A percentile compares a stretch with the other conserved stretches of the same genome.
Evolutionary conservation across 495 filamentous ascomycete genomes (phyloP).

Genomic region (Lasiosphaeria miniovina): DNA sequence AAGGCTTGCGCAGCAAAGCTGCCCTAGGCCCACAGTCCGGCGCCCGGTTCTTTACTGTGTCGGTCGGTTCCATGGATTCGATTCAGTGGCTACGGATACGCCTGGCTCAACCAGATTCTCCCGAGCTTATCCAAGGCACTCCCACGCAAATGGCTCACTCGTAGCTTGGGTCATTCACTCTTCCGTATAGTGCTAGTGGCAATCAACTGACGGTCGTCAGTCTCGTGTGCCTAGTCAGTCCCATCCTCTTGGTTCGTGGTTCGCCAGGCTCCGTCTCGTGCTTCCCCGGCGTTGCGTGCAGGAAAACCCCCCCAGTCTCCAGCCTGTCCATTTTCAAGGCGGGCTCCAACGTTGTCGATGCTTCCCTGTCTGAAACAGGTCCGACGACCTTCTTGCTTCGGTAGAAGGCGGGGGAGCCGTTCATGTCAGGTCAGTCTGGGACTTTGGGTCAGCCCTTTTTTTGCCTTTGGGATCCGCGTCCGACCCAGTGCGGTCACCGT

Average conservation of each 20-base stretch:
- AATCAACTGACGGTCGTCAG: no score
- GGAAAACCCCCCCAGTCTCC: slow-evolving; percentile 2
- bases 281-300: slow-evolving; percentile 20
- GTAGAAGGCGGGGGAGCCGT: slow-evolving; percentile 7
- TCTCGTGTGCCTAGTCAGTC: background rate
- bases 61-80: slow-evolving; percentile 3
- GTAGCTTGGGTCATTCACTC: background rate
- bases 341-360: background rate
- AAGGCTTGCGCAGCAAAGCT: no score
- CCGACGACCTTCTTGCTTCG: background rate
- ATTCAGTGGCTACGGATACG: background rate
- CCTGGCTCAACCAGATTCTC: background rate
- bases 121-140: background rate
- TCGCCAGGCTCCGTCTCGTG: slow-evolving; percentile 12
- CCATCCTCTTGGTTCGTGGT: slow-evolving; percentile 2
- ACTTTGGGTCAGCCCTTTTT: background rate
- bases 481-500: no score
- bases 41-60: background rate
- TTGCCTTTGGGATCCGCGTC: background rate
- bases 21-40: no score
- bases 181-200: background rate
- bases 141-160: background rate
- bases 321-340: background rate
- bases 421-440: background rate
- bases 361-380: slow-evolving; percentile 16